These are phyloP conservation scores for Galerina sulciceps DNA, from an alignment of 768 basidiomycete genomes.

Conservation along the genomic window DNA sequence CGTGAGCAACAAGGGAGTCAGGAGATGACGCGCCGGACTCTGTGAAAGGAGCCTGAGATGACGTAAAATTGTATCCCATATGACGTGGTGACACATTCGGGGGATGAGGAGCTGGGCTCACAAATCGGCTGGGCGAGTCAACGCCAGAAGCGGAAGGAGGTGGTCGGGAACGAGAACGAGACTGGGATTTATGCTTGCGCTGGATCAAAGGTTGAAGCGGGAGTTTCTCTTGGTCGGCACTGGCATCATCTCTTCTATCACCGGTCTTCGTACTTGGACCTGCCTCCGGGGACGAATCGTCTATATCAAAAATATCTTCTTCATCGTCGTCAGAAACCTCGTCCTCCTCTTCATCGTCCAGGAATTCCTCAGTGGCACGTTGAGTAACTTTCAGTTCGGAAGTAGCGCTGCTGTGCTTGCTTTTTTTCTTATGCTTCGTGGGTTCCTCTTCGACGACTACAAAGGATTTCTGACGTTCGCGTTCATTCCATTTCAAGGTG, in stretches of 20 bases:
- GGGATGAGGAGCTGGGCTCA: conserved; percentile 53
- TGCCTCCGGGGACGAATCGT: conserved; percentile 78
- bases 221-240: background rate
- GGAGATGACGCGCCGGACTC: conserved; percentile 19
- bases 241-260: background rate
- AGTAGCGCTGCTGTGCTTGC: conserved; percentile 20
- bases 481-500: conserved; percentile 98
- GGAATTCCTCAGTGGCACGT: conserved; percentile 31
- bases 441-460: conserved; percentile 95
- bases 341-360: conserved; percentile 52
- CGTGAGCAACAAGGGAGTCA: conserved; percentile 32
- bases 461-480: conserved; percentile 97
- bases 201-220: conserved; percentile 13
- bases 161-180: conserved; percentile 47
- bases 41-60: conserved; percentile 25
- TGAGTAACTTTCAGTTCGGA: conserved; percentile 15
- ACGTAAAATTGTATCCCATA: conserved; percentile 50
- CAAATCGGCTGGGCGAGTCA: conserved; percentile 66
- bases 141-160: conserved; percentile 57
- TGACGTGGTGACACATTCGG: conserved; percentile 51
- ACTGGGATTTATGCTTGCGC: conserved; percentile 36
- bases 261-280: conserved; percentile 26
- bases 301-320: conserved; percentile 89
- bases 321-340: conserved; percentile 57
- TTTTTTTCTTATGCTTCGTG: conserved; percentile 38